Evolutionary conservation across 139 green algal genomes (phyloP), one percentile per base, ranked within the genome.

Genomic region (Pleodorina starrii): DNA sequence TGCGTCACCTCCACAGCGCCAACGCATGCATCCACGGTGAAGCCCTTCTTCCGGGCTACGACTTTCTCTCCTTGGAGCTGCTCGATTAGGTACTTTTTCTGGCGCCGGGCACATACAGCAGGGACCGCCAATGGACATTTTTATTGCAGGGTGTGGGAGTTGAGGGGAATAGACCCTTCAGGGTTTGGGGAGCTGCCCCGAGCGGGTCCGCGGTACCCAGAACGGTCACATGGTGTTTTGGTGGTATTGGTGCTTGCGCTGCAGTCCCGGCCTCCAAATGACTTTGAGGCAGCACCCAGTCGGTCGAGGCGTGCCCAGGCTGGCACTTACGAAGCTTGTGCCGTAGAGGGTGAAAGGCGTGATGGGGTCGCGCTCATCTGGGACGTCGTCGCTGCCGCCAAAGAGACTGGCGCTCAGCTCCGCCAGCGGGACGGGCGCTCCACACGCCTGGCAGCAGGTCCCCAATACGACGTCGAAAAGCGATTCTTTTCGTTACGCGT

Each of bases 321-420:
- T 73, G 63, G 63, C 9, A 86, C 79, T 75, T 35, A 86, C 79
- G 19, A 69, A 79, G 19, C 7, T 80, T 27, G 82, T 92, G 19
- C 92, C 92, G n/a, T 94, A 95, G 0, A 95, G 80, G 2, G 92
- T 95, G 87, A 95, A 95, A 1, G 92, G 91, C 1, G 92, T 91
- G 35, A 91, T 79, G 17, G 87, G 87, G 44, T 93, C 90, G 0
- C 82, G 73, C 46, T 86, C 75, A 0, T 86, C 86, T 4, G 57
- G 50, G 42, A 80, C 60, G 27, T 82, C 82, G 36, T 72, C 57
- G 2, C 50, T 29, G 4, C 32, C 44, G 32, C 90, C 91, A 57
- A 93, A 93, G 0, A 93, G 38, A 0, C 88, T 88, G 16, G 88
- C 88, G 19, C 48, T n/a, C n/a, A 89, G 14, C 21, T 92, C 87